These are phyloP conservation scores for Casuarina cunninghamiana DNA, from an alignment of 306 rosid species.

Conservation along the genomic window DNA sequence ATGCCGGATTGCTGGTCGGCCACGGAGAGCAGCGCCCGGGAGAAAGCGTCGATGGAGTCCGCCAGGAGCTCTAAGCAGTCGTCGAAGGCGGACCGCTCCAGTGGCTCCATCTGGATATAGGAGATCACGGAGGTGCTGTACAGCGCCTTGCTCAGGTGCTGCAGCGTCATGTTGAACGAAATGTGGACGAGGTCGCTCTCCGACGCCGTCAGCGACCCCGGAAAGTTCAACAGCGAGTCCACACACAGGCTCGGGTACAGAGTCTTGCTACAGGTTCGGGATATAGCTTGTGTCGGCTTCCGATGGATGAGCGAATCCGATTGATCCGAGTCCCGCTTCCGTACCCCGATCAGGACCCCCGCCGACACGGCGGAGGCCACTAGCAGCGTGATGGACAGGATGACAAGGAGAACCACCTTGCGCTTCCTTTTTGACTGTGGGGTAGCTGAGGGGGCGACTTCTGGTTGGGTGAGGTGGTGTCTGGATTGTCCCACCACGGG, in stretches of 20 bases:
- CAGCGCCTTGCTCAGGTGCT: slow-evolving; percentile 59
- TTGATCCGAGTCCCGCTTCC: background rate
- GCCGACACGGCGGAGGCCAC: slow-evolving; percentile 65
- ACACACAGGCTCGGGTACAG: slow-evolving; percentile 66
- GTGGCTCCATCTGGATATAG: slow-evolving; percentile 40
- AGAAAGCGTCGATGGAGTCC: slow-evolving; percentile 67
- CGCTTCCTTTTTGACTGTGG: slow-evolving; percentile 8
- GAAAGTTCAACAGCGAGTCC: slow-evolving; percentile 64
- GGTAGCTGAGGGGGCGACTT: background rate
- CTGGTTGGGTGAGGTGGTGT: slow-evolving; percentile 4
- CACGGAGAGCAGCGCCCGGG: slow-evolving; percentile 48
- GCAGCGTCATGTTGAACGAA: slow-evolving; percentile 82
- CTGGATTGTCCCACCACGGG: slow-evolving; percentile 15
- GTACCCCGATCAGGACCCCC: slow-evolving; percentile 21
- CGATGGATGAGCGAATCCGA: slow-evolving; percentile 16
- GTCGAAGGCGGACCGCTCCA: slow-evolving; percentile 55
- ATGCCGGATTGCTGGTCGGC: background rate
- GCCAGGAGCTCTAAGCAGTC: slow-evolving; percentile 88
- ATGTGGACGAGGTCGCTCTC: slow-evolving; percentile 82
- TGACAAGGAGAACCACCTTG: slow-evolving; percentile 42
- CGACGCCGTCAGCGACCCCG: slow-evolving; percentile 58
- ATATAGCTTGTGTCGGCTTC: slow-evolving; percentile 73
- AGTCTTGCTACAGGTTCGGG: slow-evolving; percentile 63
- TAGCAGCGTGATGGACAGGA: slow-evolving; percentile 45
- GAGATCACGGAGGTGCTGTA: slow-evolving; percentile 53